phyloP scores from a whole-genome alignment of 495 filamentous ascomycete species.

The Hyaloscypha hepaticicola region DNA sequence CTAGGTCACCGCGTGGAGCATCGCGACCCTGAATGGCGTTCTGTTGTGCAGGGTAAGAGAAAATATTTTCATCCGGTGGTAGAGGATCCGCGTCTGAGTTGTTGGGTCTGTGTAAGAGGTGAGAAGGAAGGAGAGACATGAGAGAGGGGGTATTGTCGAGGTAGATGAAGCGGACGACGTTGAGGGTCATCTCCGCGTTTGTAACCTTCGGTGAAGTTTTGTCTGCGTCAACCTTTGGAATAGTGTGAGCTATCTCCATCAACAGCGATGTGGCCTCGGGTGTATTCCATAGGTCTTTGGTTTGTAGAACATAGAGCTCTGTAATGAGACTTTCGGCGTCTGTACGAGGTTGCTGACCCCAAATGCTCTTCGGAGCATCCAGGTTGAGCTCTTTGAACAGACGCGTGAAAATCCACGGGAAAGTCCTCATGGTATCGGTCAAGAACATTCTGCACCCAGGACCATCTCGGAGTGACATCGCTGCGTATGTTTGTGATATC shows the following conservation, averaged over 20 bases:
- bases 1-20: neutral
- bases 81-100: constrained; percentile 70
- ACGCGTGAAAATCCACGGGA: constrained; percentile 78
- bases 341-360: constrained; percentile 71
- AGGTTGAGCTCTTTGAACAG: constrained; percentile 77
- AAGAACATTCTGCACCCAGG: constrained; percentile 62
- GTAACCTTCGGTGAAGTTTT: constrained; percentile 38
- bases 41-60: constrained; percentile 35
- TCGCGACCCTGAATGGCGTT: neutral
- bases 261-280: constrained; percentile 69
- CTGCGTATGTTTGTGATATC: constrained; percentile 72
- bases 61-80: constrained; percentile 56
- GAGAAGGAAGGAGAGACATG: constrained; percentile 57
- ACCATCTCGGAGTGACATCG: constrained; percentile 65
- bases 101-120: constrained; percentile 45
- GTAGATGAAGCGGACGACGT: constrained; percentile 76
- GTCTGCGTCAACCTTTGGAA: constrained; percentile 40
- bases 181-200: constrained; percentile 52
- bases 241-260: constrained; percentile 63
- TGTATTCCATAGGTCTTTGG: constrained; percentile 90
- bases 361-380: constrained; percentile 71
- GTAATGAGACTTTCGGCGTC: constrained; percentile 70
- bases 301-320: constrained; percentile 73
- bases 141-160: constrained; percentile 68
- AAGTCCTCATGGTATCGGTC: constrained; percentile 59